These are phyloP conservation scores for Pyrenochaeta sp. DNA, from an alignment of 2,329 filamentous ascomycete species.

Conservation along the genomic window DNA sequence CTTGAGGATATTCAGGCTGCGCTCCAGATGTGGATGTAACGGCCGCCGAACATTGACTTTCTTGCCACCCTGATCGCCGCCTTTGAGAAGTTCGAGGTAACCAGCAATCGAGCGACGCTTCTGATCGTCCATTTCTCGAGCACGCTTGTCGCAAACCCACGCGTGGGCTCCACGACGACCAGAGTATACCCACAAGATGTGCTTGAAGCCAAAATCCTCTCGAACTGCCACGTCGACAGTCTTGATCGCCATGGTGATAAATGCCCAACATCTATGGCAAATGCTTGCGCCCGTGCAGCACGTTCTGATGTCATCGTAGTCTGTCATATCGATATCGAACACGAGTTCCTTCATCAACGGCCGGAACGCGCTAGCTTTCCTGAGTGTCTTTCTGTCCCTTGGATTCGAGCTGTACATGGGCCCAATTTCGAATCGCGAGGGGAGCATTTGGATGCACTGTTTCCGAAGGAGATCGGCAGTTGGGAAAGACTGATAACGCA, in stretches of 20 bases:
- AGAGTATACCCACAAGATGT: constrained; percentile 99
- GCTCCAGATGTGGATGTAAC: constrained; percentile 86
- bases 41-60: constrained; percentile 84
- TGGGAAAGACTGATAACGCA: constrained; percentile 85
- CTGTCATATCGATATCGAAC: constrained; percentile 99
- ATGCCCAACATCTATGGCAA: constrained; percentile 92
- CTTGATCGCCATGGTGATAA: constrained; percentile 97
- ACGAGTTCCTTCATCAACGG: constrained; percentile 93
- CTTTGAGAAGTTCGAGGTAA: constrained; percentile 89
- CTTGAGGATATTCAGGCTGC: constrained; percentile 85
- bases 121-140: constrained; percentile 82
- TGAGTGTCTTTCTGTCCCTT: constrained; percentile 86
- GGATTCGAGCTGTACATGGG: constrained; percentile 97
- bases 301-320: constrained; percentile 96
- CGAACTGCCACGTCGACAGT: constrained; percentile 85
- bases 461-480: constrained; percentile 81
- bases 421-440: constrained; percentile 95
- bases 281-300: constrained; percentile 95
- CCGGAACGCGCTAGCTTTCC: constrained; percentile 81
- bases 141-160: constrained; percentile 94
- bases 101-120: constrained; percentile 84
- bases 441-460: constrained; percentile 86
- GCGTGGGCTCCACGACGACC: constrained; percentile 96
- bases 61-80: constrained; percentile 84
- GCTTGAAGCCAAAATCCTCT: constrained; percentile 95